Evolutionary conservation across 2,329 filamentous ascomycete genomes (phyloP), one percentile per base, ranked within the genome.

Genomic region (Thermoascus crustaceus): DNA sequence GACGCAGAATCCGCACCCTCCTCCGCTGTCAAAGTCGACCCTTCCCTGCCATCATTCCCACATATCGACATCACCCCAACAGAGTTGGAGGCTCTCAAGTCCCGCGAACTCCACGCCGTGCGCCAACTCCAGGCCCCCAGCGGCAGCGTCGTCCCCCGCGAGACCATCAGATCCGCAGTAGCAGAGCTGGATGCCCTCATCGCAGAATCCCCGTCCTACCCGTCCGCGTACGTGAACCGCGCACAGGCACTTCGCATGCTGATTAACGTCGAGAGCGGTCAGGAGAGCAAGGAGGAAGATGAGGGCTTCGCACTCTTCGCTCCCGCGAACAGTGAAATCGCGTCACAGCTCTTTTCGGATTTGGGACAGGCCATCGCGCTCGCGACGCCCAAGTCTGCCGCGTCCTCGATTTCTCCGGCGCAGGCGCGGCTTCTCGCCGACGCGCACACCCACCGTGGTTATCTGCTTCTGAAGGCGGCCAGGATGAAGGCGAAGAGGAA

Each of bases 151-250:
- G 19, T n/a, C 2, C 42, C 51, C 9, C 36, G 17, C 9, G 41
- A 48, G 19, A 47, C 43, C 3, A 50, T 66, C 25, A 32, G 55
- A 14, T 44, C 48, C 3, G 54, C 62, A 4, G 53, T 68, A 11
- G 35, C 47, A 3, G 52, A 59, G 7, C 50, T 76, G 6, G 56
- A 64, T 21, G 43, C 44, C 2, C 55, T 76, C 4, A 61, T 75
- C 32, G 33, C 42, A 0, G 37, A 58, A 7, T 42, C 68, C 10
- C 68, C 70, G 4, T 51, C 53, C 5, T 78, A 76, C 41, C 69
- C 74, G 2, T 68, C 71, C 5, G 70, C 70, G 7, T 70, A 71
- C 37, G 63, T 69, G 32, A 77, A 78, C 42, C 66, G 72, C 27
- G 75, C 75, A 2, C 74, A 77, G 54, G 54, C 62, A 45, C 39